Conservation (phyloP, 176 grass and related monocot genomes). For the Eragrostis curvula region DNA sequence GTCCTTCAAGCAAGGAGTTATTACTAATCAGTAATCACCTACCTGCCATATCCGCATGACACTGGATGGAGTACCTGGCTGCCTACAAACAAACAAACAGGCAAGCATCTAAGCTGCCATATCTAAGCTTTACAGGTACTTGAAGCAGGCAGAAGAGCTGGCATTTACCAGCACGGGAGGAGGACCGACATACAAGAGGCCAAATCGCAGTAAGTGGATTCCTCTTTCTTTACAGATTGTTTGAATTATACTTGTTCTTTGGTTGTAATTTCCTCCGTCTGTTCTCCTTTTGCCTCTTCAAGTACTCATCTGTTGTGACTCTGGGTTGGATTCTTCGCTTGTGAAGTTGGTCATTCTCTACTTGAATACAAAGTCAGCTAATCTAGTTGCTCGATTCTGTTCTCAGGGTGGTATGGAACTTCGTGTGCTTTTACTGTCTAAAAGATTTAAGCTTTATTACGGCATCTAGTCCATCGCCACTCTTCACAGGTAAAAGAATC, state of each 20-base stretch:
- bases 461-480: neutral
- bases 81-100: neutral
- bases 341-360: no score
- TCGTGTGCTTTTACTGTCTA: neutral
- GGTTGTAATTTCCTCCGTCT: neutral
- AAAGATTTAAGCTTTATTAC: constrained; percentile 25
- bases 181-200: neutral
- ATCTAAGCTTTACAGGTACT: neutral
- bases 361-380: neutral
- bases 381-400: neutral
- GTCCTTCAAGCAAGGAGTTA: neutral
- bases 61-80: neutral
- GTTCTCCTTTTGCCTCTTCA: neutral
- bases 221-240: neutral
- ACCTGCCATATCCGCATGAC: neutral
- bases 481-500: constrained; percentile 3
- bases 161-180: neutral
- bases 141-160: neutral
- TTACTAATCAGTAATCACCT: neutral
- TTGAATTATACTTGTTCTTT: neutral
- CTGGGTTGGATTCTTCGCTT: no score
- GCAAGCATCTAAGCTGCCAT: neutral
- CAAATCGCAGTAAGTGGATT: neutral
- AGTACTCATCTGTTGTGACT: neutral
- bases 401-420: neutral